Conservation (phyloP, 768 basidiomycete genomes). For the Pisolithus marmoratus region DNA sequence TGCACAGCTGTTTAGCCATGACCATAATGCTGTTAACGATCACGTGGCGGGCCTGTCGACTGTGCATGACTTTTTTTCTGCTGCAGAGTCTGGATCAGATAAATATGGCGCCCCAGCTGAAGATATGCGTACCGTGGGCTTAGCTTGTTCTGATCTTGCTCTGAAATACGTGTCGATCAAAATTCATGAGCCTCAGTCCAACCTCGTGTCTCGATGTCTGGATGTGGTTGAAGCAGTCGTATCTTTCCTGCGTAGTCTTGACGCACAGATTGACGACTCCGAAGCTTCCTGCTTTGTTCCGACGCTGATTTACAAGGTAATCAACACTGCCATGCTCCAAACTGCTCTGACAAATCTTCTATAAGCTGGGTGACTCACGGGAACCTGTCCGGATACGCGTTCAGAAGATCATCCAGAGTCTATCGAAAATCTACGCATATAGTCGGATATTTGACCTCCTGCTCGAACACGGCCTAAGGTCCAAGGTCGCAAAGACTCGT, state of each 20-base stretch:
- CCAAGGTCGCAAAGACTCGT: conserved; percentile 88
- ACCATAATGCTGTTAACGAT: conserved; percentile 93
- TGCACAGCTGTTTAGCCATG: conserved; percentile 83
- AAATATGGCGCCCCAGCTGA: conserved; percentile 39
- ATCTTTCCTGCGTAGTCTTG: conserved; percentile 62
- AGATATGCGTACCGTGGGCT: conserved; percentile 54
- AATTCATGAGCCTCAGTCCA: conserved; percentile 86
- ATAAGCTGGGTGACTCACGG: conserved; percentile 86
- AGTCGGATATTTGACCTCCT: conserved; percentile 87
- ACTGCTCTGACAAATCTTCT: conserved; percentile 1
- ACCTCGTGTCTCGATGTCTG: conserved; percentile 79
- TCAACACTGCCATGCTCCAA: background rate
- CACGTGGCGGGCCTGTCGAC: conserved; percentile 70
- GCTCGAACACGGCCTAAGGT: conserved; percentile 82
- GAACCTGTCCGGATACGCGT: conserved; percentile 78
- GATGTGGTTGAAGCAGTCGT: conserved; percentile 81
- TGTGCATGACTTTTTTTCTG: conserved; percentile 71
- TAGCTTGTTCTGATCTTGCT: conserved; percentile 87
- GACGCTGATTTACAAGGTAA: conserved; percentile 83
- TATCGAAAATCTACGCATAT: conserved; percentile 89
- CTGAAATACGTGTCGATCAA: conserved; percentile 93
- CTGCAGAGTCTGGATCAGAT: conserved; percentile 51
- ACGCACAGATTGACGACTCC: conserved; percentile 76
- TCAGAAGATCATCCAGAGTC: conserved; percentile 74
- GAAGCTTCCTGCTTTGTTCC: conserved; percentile 89